Conservation (phyloP, 2,329 filamentous ascomycete genomes). For the Fusarium luffae region DNA sequence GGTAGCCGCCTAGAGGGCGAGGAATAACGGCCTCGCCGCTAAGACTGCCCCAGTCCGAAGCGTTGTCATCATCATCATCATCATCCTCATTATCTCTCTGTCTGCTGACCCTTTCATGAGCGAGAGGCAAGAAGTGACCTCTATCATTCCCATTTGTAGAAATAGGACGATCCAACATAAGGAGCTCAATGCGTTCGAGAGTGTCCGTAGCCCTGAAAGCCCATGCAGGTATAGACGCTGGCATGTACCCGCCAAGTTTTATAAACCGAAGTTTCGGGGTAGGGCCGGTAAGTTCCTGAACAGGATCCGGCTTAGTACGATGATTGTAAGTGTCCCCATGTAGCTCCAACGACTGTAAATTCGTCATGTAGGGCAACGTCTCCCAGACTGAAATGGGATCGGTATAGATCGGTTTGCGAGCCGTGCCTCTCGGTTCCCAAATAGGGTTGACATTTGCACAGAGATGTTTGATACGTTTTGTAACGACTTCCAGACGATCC, state of each 20-base stretch:
- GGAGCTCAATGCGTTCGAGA: conserved; percentile 26
- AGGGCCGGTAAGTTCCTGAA: background rate
- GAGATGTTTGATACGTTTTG: background rate
- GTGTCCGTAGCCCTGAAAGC: background rate
- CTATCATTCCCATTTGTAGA: background rate
- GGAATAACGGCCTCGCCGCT: background rate
- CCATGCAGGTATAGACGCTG: conserved; percentile 19
- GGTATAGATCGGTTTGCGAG: background rate
- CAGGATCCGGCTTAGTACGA: fast-evolving
- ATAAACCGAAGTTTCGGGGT: conserved; percentile 10
- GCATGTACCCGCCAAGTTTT: conserved; percentile 25
- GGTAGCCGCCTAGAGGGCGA: background rate
- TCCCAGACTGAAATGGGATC: conserved; percentile 17
- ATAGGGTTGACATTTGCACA: conserved; percentile 14
- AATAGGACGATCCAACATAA: conserved; percentile 23
- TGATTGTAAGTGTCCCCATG: background rate
- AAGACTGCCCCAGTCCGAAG: conserved; percentile 7
- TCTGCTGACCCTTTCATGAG: conserved; percentile 1
- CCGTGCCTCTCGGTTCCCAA: too few relatives aligned
- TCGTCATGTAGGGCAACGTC: conserved; percentile 20
- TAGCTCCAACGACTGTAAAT: conserved; percentile 23
- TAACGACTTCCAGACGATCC: background rate
- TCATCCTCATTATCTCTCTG: too few relatives aligned
- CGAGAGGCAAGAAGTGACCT: background rate
- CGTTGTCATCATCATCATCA: background rate